These are phyloP conservation scores for Steccherinum ochraceum DNA, from an alignment of 768 basidiomycete species.

Conservation along the genomic window DNA sequence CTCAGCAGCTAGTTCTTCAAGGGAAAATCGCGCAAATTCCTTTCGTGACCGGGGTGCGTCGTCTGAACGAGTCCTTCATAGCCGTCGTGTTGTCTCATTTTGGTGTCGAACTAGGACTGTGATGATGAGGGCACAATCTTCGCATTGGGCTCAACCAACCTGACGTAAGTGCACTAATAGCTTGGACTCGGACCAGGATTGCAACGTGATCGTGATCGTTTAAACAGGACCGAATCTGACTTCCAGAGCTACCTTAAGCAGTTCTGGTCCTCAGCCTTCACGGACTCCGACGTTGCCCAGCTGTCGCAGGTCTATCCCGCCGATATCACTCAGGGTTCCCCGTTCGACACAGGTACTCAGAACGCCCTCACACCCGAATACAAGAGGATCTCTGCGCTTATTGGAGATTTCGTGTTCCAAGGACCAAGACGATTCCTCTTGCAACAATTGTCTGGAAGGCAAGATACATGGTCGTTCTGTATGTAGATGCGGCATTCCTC, in stretches of 20 bases:
- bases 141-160: constrained; percentile 18
- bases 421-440: constrained; percentile 22
- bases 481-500: not conserved
- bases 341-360: constrained; percentile 40
- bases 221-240: constrained; percentile 19
- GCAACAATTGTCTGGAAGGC: constrained; percentile 12
- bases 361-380: constrained; percentile 39
- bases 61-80: not conserved
- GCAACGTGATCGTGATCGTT: not conserved
- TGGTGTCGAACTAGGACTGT: not conserved
- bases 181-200: not conserved
- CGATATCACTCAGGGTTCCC: constrained; percentile 40
- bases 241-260: constrained; percentile 11
- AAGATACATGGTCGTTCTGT: constrained; percentile 16
- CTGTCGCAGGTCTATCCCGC: constrained; percentile 18
- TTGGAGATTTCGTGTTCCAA: constrained; percentile 22
- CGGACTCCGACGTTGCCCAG: constrained; percentile 8
- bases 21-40: constrained; percentile 44
- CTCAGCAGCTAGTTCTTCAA: constrained; percentile 33
- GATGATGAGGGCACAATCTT: constrained; percentile 55
- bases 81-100: not conserved
- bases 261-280: constrained; percentile 19
- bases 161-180: constrained; percentile 20
- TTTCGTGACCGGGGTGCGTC: constrained; percentile 34
- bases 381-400: constrained; percentile 23